Conservation (phyloP, 495 filamentous ascomycete genomes). For the Aspergillus bridgeri region DNA sequence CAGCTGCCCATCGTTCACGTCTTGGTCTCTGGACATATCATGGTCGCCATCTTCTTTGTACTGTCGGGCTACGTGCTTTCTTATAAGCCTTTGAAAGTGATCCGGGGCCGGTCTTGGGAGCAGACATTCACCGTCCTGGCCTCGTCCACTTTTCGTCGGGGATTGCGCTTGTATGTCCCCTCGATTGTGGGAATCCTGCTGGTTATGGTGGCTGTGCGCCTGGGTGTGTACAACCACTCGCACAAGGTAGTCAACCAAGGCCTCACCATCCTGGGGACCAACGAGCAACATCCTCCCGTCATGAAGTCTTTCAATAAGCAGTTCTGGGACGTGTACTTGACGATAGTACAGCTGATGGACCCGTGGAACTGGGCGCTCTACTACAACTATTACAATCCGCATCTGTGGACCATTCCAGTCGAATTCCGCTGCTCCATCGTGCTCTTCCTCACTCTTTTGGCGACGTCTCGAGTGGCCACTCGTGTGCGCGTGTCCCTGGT, state of each 20-base stretch:
- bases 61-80: slow-evolving; percentile 68
- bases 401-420: slow-evolving; percentile 72
- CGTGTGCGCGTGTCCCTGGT: slow-evolving; percentile 45
- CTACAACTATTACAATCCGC: slow-evolving; percentile 60
- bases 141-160: slow-evolving; percentile 63
- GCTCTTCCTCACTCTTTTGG: slow-evolving; percentile 59
- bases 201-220: slow-evolving; percentile 51
- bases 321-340: slow-evolving; percentile 46
- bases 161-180: slow-evolving; percentile 61
- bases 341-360: slow-evolving; percentile 48
- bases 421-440: slow-evolving; percentile 65
- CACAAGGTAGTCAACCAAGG: slow-evolving; percentile 36
- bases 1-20: slow-evolving; percentile 64
- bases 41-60: slow-evolving; percentile 74
- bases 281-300: slow-evolving; percentile 44
- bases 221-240: slow-evolving; percentile 48
- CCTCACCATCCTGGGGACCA: slow-evolving; percentile 43
- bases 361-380: slow-evolving; percentile 53
- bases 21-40: slow-evolving; percentile 61
- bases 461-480: slow-evolving; percentile 48
- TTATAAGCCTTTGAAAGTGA: slow-evolving; percentile 59
- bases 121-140: slow-evolving; percentile 47
- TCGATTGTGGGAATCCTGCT: slow-evolving; percentile 54
- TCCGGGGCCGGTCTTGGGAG: slow-evolving; percentile 51
- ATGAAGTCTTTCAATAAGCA: slow-evolving; percentile 45